Evolutionary conservation across 1,284 basidiomycete species (phyloP).

Genomic region (Athelia sp.): DNA sequence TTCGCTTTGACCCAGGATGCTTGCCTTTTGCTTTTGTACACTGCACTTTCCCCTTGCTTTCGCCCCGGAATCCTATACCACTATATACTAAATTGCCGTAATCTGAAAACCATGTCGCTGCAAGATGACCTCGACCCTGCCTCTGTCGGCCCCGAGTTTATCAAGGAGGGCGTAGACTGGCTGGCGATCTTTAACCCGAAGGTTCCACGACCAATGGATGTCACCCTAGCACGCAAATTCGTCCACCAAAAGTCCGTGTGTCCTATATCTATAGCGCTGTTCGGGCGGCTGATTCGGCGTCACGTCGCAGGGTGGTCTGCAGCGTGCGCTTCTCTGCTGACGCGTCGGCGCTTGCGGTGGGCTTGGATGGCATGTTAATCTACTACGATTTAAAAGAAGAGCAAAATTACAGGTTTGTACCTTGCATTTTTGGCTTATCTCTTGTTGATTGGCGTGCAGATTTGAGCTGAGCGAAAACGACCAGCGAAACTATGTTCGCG

Average conservation of each 20-base stretch:
- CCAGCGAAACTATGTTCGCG: constrained; percentile 23
- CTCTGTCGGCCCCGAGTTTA: constrained; percentile 23
- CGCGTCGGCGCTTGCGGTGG: constrained; percentile 26
- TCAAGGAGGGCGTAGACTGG: constrained; percentile 32
- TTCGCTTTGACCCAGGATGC: too few relatives aligned
- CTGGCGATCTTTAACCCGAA: constrained; percentile 29
- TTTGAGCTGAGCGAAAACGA: constrained; percentile 7
- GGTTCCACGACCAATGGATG: constrained; percentile 30
- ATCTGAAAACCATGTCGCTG: neutral
- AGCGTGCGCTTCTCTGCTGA: constrained; percentile 26
- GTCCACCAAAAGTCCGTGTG: constrained; percentile 23
- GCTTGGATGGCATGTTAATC: constrained; percentile 24
- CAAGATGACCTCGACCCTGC: constrained; percentile 20
- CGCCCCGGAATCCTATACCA: too few relatives aligned
- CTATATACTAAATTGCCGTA: too few relatives aligned
- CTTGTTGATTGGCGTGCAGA: neutral
- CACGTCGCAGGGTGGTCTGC: constrained; percentile 21
- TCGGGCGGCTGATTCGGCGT: too few relatives aligned
- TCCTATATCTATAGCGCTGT: neutral
- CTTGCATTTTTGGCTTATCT: neutral
- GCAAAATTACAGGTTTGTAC: constrained; percentile 23
- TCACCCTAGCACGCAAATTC: constrained; percentile 20
- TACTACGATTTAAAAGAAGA: constrained; percentile 22
- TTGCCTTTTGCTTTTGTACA: too few relatives aligned
- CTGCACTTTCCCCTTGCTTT: too few relatives aligned